Evolutionary conservation across 202 grass and related monocot genomes (phyloP).

Genomic region (Schoenoplectus tabernaemontani): DNA sequence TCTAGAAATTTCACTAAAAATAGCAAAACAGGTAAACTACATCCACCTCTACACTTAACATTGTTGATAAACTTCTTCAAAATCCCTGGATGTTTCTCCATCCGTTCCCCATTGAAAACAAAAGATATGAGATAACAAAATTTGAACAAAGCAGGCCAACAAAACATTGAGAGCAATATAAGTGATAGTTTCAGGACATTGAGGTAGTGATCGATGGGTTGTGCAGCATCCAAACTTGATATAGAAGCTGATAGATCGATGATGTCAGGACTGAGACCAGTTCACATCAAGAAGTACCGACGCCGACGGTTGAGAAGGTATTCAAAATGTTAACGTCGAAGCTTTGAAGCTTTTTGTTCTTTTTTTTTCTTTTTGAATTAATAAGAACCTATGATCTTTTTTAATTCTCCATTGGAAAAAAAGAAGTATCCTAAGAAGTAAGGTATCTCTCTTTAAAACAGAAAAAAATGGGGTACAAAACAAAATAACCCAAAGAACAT

Average conservation of each 20-base stretch:
- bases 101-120: not conserved
- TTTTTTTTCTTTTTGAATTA: not conserved
- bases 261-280: not conserved
- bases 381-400: no score
- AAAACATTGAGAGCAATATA: not conserved
- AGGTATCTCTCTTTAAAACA: no score
- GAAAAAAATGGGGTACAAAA: no score
- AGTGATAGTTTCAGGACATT: not conserved
- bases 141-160: not conserved
- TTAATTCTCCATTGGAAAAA: no score
- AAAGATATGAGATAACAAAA: not conserved
- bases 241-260: not conserved
- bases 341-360: not conserved
- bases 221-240: conserved; percentile 4
- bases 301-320: conserved; percentile 7
- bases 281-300: conserved; percentile 4
- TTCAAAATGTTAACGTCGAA: not conserved
- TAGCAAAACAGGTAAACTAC: conserved; percentile 18
- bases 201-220: conserved; percentile 8
- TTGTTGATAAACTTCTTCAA: conserved; percentile 13
- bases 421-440: no score
- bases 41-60: not conserved
- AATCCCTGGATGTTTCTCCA: not conserved
- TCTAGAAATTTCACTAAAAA: not conserved
- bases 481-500: no score